These are phyloP conservation scores for Limonium bicolor DNA, from an alignment of 148 eudicot genomes.

Conservation along the genomic window DNA sequence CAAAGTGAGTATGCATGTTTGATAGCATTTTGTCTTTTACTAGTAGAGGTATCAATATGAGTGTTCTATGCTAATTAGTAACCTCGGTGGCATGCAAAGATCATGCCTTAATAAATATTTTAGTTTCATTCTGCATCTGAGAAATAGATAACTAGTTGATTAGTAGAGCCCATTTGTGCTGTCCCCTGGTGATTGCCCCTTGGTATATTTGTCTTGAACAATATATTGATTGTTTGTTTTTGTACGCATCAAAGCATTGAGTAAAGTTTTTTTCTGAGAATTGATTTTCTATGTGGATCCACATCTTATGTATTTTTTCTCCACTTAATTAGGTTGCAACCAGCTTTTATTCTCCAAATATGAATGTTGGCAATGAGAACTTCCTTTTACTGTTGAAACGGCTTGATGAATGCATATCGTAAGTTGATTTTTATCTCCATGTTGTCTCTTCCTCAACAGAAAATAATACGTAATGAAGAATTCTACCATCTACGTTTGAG, in stretches of 20 bases:
- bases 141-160: background rate
- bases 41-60: too few relatives aligned
- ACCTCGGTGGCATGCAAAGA: too few relatives aligned
- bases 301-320: constrained; percentile 2
- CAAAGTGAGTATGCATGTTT: too few relatives aligned
- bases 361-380: constrained; percentile 62
- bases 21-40: too few relatives aligned
- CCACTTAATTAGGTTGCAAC: constrained; percentile 54
- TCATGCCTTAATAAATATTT: too few relatives aligned
- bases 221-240: background rate
- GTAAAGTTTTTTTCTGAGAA: background rate
- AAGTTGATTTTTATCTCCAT: constrained; percentile 18
- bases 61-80: too few relatives aligned
- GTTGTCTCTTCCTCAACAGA: background rate
- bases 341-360: constrained; percentile 76
- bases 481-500: too few relatives aligned
- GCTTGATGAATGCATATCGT: constrained; percentile 95
- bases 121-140: too few relatives aligned
- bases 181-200: background rate
- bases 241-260: background rate
- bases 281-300: too few relatives aligned
- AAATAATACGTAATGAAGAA: too few relatives aligned
- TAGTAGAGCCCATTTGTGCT: background rate
- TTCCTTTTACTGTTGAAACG: constrained; percentile 83
- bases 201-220: background rate